Conservation (phyloP, 78 protist species). For the Cavenderia fasciculata region DNA sequence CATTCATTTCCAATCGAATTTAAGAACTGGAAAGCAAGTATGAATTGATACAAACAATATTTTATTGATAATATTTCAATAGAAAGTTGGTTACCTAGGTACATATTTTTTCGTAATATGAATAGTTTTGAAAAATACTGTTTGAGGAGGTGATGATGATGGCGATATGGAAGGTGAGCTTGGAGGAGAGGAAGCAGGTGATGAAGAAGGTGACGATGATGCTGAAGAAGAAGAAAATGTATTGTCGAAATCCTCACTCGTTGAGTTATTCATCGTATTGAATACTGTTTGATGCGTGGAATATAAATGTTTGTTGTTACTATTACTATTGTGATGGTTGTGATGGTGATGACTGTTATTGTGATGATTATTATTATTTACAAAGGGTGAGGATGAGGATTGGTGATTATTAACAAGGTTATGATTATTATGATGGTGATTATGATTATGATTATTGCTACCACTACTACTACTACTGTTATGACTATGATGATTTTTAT, state of each 20-base stretch:
- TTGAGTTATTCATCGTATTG: no score
- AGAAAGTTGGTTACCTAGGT: no score
- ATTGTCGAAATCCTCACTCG: background rate
- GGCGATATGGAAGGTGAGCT: constrained; percentile 43
- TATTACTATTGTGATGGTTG: background rate
- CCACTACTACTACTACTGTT: constrained; percentile 4
- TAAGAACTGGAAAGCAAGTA: no score
- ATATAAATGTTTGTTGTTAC: no score
- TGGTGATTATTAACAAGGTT: background rate
- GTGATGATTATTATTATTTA: background rate
- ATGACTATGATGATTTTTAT: background rate
- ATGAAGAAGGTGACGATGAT: background rate
- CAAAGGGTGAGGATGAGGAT: background rate
- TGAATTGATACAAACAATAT: no score
- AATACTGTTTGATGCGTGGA: no score
- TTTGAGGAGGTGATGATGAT: constrained; percentile 43
- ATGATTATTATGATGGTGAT: background rate
- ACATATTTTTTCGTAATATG: background rate
- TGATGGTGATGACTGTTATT: background rate
- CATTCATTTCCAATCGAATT: no score
- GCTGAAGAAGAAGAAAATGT: background rate
- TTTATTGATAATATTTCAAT: no score
- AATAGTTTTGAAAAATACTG: constrained; percentile 56
- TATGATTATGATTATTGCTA: background rate
- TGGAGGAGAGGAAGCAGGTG: constrained; percentile 15